phyloP scores from a whole-genome alignment of 148 eudicot species.

The Linanthus parryae region DNA sequence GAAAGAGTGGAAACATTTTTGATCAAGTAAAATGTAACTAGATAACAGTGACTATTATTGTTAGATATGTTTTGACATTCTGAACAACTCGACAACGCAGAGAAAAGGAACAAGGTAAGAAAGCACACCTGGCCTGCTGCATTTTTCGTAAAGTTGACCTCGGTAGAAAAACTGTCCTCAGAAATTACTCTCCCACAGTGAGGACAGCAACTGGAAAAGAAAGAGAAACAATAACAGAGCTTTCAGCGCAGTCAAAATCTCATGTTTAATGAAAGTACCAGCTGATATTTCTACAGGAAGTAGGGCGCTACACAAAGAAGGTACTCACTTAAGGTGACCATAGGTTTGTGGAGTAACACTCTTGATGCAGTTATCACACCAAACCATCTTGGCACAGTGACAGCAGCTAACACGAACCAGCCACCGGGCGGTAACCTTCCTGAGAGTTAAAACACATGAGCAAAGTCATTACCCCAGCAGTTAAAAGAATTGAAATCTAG shows the following conservation, averaged over 20 bases:
- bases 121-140: constrained; percentile 52
- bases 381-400: constrained; percentile 9
- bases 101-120: background rate
- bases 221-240: background rate
- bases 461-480: no score
- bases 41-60: no score
- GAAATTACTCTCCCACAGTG: constrained; percentile 53
- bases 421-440: constrained; percentile 1
- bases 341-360: background rate
- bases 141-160: constrained; percentile 45
- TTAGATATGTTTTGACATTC: background rate
- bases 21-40: no score
- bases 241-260: background rate
- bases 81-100: background rate
- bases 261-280: background rate
- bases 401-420: no score
- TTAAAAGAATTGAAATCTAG: no score
- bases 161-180: constrained; percentile 38
- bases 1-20: no score
- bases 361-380: constrained; percentile 14
- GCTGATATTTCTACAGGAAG: background rate
- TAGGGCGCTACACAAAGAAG: background rate
- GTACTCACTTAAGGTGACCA: constrained; percentile 10
- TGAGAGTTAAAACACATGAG: background rate
- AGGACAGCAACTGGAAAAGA: constrained; percentile 49